Percentiles rank a stretch among this genome's conserved stretches.
phyloP scores from a whole-genome alignment of 495 filamentous ascomycete genomes.

The Penicillium cataractarum region DNA sequence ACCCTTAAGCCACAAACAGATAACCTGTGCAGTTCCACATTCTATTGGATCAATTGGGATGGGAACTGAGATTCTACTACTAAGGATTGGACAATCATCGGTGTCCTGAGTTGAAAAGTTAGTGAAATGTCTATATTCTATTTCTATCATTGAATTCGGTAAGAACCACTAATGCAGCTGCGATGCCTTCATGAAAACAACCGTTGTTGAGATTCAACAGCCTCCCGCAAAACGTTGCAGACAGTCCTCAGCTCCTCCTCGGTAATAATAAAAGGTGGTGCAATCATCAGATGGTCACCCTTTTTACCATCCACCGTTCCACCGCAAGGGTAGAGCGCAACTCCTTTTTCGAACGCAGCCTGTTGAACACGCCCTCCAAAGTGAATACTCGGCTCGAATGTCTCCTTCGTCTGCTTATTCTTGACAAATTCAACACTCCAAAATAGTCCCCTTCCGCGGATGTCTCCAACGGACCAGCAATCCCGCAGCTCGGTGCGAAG shows the following conservation, averaged over 20 bases:
- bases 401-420: not conserved
- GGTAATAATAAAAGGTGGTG: not conserved
- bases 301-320: not conserved
- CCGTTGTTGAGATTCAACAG: not conserved
- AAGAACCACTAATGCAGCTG: too few relatives aligned
- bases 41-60: too few relatives aligned
- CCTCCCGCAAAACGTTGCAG: not conserved
- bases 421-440: conserved; percentile 1
- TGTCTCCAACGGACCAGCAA: conserved; percentile 3
- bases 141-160: too few relatives aligned
- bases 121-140: not conserved
- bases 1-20: too few relatives aligned
- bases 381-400: not conserved
- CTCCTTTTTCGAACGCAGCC: not conserved
- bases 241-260: not conserved
- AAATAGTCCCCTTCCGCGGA: not conserved
- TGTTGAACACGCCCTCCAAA: not conserved
- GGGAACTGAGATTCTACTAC: too few relatives aligned
- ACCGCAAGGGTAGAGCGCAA: not conserved
- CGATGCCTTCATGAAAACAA: not conserved
- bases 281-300: not conserved
- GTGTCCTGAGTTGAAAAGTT: not conserved
- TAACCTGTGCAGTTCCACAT: too few relatives aligned
- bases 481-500: not conserved
- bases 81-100: too few relatives aligned